A percentile compares a stretch with the other conserved stretches of the same genome.
phyloP scores from a whole-genome alignment of 305 asterid species.

The Fraxinus velutina region DNA sequence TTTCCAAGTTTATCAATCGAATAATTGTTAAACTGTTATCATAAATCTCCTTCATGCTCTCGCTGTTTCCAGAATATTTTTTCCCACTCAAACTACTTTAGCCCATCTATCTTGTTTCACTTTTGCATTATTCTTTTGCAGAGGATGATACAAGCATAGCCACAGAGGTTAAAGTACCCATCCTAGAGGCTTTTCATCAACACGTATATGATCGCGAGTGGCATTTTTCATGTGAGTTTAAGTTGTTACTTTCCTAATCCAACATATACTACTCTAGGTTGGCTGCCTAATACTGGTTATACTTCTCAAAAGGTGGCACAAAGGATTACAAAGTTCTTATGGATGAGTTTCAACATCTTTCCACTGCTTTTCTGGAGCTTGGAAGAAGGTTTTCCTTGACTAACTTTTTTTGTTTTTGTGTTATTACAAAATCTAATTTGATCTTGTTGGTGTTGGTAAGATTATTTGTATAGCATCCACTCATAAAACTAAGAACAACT shows the following conservation, averaged over 20 bases:
- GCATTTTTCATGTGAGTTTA: neutral
- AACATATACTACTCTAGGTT: neutral
- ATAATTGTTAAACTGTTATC: neutral
- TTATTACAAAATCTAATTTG: neutral
- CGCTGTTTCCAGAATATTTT: neutral
- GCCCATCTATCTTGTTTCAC: neutral
- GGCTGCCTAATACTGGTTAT: neutral
- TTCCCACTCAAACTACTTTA: neutral
- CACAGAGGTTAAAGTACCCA: neutral
- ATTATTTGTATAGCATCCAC: neutral
- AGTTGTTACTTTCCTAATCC: neutral
- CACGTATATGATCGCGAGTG: neutral
- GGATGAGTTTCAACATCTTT: constrained; percentile 49
- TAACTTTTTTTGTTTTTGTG: neutral
- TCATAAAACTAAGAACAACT: neutral
- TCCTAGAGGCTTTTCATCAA: neutral
- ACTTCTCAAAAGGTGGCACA: constrained; percentile 38
- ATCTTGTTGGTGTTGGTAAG: neutral
- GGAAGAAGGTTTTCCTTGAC: constrained; percentile 27
- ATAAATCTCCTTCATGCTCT: neutral
- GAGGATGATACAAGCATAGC: neutral
- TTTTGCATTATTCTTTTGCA: neutral
- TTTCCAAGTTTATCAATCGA: neutral
- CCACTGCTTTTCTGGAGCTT: constrained; percentile 50
- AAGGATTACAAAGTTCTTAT: constrained; percentile 50